These are phyloP conservation scores for Pulveroboletus sp. DNA, from an alignment of 768 basidiomycete genomes.

Conservation along the genomic window DNA sequence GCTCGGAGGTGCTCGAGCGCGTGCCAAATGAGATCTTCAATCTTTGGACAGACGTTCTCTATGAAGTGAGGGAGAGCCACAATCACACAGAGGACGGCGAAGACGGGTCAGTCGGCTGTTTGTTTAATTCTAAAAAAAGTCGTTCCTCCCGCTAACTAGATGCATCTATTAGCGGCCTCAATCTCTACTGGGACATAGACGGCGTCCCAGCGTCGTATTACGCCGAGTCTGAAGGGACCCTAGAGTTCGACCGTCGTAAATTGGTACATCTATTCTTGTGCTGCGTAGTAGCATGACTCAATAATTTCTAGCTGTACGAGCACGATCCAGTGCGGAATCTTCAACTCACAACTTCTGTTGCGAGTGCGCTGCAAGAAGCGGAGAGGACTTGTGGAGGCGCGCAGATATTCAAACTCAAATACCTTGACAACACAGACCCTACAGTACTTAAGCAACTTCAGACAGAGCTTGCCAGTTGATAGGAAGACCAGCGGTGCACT, in stretches of 20 bases:
- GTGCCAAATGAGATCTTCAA: conserved; percentile 76
- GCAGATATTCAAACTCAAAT: conserved; percentile 52
- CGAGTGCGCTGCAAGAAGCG: conserved; percentile 55
- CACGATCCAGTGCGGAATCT: conserved; percentile 67
- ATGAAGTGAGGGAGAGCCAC: conserved; percentile 74
- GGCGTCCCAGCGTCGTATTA: conserved; percentile 56
- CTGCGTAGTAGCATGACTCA: conserved; percentile 7
- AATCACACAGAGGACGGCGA: conserved; percentile 34
- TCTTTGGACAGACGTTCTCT: conserved; percentile 85
- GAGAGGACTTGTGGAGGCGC: conserved; percentile 57
- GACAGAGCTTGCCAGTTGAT: conserved; percentile 36
- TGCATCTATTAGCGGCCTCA: conserved; percentile 31
- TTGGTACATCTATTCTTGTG: conserved; percentile 40
- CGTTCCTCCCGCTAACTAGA: not conserved
- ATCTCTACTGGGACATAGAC: conserved; percentile 67
- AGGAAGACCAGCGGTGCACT: not conserved
- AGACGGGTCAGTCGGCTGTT: conserved; percentile 26
- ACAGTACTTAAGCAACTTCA: conserved; percentile 70
- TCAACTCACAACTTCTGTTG: conserved; percentile 59
- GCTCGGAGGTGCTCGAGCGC: conserved; percentile 65
- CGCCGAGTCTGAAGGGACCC: conserved; percentile 60
- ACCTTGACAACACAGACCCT: conserved; percentile 65
- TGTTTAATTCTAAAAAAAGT: no score
- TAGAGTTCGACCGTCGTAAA: conserved; percentile 74
- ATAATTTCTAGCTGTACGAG: conserved; percentile 52